phyloP scores from a whole-genome alignment of 768 basidiomycete genomes.

The Russula sp. region DNA sequence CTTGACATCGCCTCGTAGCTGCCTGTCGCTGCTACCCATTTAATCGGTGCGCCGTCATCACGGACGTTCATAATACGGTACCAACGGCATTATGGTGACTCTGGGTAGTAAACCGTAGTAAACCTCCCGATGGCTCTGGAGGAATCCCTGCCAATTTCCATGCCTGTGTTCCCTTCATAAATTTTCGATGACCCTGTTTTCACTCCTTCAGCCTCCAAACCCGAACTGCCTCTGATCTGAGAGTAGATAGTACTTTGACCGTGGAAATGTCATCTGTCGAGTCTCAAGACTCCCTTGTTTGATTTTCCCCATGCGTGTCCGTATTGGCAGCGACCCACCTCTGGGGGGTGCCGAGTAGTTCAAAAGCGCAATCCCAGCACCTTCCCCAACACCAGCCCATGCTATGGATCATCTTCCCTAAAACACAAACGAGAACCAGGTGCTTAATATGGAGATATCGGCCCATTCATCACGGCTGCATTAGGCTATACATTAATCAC shows the following conservation, averaged over 20 bases:
- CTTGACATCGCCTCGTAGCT: neutral
- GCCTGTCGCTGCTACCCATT: neutral
- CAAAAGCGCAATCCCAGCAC: neutral
- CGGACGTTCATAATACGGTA: conserved; percentile 4
- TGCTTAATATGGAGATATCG: conserved; percentile 6
- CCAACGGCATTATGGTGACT: neutral
- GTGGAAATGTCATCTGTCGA: neutral
- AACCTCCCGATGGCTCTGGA: conserved; percentile 9
- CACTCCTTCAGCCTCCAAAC: neutral
- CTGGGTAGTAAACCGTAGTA: neutral
- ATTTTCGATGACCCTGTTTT: neutral
- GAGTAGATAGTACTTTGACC: neutral
- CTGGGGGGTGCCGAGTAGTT: neutral
- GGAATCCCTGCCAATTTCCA: neutral
- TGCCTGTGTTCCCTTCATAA: neutral
- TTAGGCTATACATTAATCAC: neutral
- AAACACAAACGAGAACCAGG: neutral
- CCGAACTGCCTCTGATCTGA: neutral
- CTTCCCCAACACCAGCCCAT: neutral
- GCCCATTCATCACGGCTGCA: neutral
- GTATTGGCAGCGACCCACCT: neutral
- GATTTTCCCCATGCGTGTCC: neutral
- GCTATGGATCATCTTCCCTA: neutral
- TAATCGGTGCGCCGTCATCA: neutral
- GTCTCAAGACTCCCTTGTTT: neutral